These are phyloP conservation scores for Emergomyces africanus DNA, from an alignment of 2,329 filamentous ascomycete genomes.

Conservation along the genomic window DNA sequence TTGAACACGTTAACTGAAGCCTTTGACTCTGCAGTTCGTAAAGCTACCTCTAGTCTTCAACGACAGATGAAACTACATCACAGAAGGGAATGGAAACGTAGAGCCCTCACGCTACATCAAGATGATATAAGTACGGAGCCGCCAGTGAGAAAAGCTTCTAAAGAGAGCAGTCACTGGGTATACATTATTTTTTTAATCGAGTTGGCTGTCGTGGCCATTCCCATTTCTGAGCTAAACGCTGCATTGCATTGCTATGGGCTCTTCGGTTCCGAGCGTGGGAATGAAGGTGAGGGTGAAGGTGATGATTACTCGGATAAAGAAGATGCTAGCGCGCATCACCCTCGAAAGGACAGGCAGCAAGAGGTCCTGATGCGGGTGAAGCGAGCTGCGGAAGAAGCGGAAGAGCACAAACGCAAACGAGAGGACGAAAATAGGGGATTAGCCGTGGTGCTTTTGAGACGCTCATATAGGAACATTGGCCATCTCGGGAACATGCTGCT, in stretches of 20 bases:
- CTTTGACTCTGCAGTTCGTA: conserved; percentile 1
- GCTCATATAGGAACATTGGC: not conserved
- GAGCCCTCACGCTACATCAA: conserved; percentile 1
- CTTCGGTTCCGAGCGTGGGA: not conserved
- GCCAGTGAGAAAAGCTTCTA: conserved; percentile 3
- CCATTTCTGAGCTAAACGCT: conserved; percentile 2
- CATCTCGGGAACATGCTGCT: not conserved
- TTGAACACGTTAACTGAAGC: conserved; percentile 3
- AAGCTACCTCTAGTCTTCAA: conserved; percentile 1
- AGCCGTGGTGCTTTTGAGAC: not conserved
- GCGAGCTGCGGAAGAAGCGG: not conserved
- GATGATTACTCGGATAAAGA: conserved; percentile 1
- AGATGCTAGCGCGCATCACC: not conserved
- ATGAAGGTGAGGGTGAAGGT: not conserved
- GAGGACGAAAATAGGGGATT: not conserved
- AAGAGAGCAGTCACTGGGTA: conserved; percentile 6
- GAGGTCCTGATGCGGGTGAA: conserved; percentile 1
- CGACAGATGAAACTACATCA: conserved; percentile 4
- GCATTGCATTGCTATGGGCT: conserved; percentile 1
- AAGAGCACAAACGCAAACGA: not conserved
- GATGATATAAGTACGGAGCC: conserved; percentile 3
- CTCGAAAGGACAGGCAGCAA: not conserved
- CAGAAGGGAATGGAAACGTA: conserved; percentile 5
- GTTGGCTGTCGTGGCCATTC: not conserved
- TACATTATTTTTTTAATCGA: conserved; percentile 2